These are phyloP conservation scores for Fraxinus americana DNA, from an alignment of 257 asterid genomes.

Conservation along the genomic window DNA sequence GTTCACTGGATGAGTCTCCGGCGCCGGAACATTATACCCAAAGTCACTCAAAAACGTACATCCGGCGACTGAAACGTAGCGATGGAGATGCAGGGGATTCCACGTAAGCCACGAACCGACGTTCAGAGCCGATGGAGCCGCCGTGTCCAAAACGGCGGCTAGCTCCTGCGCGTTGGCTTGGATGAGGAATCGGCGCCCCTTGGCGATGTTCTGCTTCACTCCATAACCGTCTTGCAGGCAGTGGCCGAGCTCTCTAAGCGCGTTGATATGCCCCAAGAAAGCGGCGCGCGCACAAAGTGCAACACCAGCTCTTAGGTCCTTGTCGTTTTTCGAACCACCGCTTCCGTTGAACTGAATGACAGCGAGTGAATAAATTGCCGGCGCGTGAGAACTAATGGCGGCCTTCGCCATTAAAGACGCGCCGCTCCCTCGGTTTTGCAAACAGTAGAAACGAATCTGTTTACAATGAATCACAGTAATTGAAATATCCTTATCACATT, in stretches of 20 bases:
- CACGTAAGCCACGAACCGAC: conserved; percentile 65
- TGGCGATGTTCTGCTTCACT: conserved; percentile 77
- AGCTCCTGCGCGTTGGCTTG: conserved; percentile 99
- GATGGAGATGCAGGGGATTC: conserved; percentile 43
- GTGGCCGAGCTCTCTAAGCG: conserved; percentile 95
- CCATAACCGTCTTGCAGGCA: conserved; percentile 99
- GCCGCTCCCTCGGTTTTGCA: conserved; percentile 80
- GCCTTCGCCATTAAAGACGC: conserved; percentile 95
- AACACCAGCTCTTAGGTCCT: conserved; percentile 90
- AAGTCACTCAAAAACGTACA: conserved; percentile 86
- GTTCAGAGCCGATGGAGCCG: conserved; percentile 53
- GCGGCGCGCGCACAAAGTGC: conserved; percentile 95
- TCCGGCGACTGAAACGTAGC: conserved; percentile 41
- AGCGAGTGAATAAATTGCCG: conserved; percentile 89
- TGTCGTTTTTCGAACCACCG: conserved; percentile 88
- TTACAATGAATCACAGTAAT: conserved; percentile 17
- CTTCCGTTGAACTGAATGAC: conserved; percentile 95
- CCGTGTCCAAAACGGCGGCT: conserved; percentile 58
- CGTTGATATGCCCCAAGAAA: conserved; percentile 88
- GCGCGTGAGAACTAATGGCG: conserved; percentile 85
- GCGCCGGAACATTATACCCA: conserved; percentile 88
- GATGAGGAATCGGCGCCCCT: conserved; percentile 83
- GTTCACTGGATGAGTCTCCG: conserved; percentile 78
- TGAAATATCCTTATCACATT: neutral
- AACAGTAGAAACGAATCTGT: conserved; percentile 94